Evolutionary conservation across 2,329 filamentous ascomycete genomes (phyloP).

Genomic region (Sclerotinia borealis): DNA sequence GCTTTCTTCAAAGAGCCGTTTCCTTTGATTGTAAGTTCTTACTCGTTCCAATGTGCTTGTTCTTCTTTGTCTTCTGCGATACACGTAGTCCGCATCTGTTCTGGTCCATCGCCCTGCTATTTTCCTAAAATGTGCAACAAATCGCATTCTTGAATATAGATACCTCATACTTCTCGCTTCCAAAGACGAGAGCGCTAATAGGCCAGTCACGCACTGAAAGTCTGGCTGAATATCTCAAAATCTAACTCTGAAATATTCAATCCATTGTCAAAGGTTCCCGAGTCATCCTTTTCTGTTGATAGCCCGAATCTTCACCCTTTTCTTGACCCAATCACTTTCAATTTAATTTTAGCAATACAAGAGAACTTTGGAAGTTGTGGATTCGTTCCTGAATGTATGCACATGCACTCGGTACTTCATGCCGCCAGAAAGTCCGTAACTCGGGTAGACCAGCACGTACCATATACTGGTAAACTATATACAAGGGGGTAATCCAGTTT

Average conservation of each 20-base stretch:
- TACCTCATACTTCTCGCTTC: background rate
- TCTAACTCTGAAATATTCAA: background rate
- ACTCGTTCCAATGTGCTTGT: background rate
- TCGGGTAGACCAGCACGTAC: too few relatives aligned
- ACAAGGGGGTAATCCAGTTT: too few relatives aligned
- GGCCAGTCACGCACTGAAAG: background rate
- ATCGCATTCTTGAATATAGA: background rate
- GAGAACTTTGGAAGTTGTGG: background rate
- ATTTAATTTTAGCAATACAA: background rate
- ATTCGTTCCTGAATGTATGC: background rate
- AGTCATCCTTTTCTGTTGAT: background rate
- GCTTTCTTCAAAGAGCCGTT: too few relatives aligned
- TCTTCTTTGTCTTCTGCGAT: background rate
- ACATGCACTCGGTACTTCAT: too few relatives aligned
- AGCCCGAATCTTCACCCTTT: background rate
- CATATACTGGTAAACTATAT: too few relatives aligned
- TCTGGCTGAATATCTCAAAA: background rate
- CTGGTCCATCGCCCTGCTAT: background rate
- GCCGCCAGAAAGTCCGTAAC: too few relatives aligned
- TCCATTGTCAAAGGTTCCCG: background rate
- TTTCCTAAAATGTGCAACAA: background rate
- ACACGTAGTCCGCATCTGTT: background rate
- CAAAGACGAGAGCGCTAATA: background rate
- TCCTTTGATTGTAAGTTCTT: background rate
- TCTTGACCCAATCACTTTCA: background rate